phyloP scores from a whole-genome alignment of 805 yeast genomes.

The Cyberlindnera samutprakarnensis region DNA sequence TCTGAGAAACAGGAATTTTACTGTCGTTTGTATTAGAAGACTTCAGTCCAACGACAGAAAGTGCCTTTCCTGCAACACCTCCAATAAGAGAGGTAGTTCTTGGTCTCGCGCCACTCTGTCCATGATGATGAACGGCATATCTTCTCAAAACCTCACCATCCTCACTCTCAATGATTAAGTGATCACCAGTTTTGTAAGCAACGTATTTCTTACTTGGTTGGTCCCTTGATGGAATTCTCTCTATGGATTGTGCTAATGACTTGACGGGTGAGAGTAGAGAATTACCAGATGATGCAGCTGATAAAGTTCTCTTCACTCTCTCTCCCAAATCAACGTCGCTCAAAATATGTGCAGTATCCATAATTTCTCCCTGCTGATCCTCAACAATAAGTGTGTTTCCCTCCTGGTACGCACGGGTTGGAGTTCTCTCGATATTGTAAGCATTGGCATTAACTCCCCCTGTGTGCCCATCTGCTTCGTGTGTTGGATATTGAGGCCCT shows the following conservation, averaged over 20 bases:
- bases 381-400: slow-evolving; percentile 70
- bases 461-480: slow-evolving; percentile 6
- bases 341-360: slow-evolving; percentile 45
- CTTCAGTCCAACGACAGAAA: slow-evolving; percentile 49
- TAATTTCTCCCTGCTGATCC: slow-evolving; percentile 75
- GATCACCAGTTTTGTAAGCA: slow-evolving; percentile 77
- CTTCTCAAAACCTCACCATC: slow-evolving; percentile 90
- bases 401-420: slow-evolving; percentile 51
- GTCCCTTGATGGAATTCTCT: background rate
- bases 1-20: too few relatives aligned
- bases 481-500: background rate
- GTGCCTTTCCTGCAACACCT: slow-evolving; percentile 29
- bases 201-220: slow-evolving; percentile 29
- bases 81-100: slow-evolving; percentile 31
- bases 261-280: slow-evolving; percentile 15
- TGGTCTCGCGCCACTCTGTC: slow-evolving; percentile 7
- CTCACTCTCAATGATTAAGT: slow-evolving; percentile 76
- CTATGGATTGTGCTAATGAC: slow-evolving; percentile 1
- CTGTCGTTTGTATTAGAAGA: too few relatives aligned
- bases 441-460: slow-evolving; percentile 9
- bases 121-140: slow-evolving; percentile 62
- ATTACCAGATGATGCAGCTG: slow-evolving; percentile 16
- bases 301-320: slow-evolving; percentile 3
- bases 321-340: slow-evolving; percentile 19
- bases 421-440: slow-evolving; percentile 23